Conservation (phyloP, 768 basidiomycete genomes). For the Lactarius tabidus region DNA sequence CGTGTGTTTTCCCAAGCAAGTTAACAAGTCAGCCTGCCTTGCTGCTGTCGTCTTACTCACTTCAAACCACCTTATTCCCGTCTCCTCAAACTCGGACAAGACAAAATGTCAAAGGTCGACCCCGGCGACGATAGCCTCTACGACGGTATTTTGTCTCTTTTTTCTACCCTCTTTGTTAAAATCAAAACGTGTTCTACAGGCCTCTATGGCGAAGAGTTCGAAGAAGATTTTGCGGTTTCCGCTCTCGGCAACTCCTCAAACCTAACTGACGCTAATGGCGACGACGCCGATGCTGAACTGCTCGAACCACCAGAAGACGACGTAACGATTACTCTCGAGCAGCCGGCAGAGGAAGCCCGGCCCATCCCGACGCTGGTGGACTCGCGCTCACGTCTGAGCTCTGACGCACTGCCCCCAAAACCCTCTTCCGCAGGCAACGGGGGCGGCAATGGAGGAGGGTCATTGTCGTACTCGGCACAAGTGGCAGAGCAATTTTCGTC, state of each 20-base stretch:
- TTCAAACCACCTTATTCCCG: conserved; percentile 1
- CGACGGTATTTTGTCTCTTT: conserved; percentile 12
- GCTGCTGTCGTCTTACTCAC: neutral
- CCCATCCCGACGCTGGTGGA: conserved; percentile 12
- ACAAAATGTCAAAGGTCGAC: conserved; percentile 25
- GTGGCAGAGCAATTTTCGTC: conserved; percentile 63
- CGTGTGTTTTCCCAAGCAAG: neutral
- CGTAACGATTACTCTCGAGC: neutral
- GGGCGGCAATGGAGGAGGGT: conserved; percentile 27
- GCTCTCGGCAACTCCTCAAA: conserved; percentile 8
- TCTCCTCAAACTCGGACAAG: neutral
- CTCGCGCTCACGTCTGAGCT: neutral
- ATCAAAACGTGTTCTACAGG: conserved; percentile 4
- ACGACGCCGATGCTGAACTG: neutral
- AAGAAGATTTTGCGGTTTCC: conserved; percentile 24
- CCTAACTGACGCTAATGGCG: conserved; percentile 5
- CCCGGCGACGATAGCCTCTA: conserved; percentile 25
- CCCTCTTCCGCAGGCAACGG: neutral
- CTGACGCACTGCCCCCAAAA: conserved; percentile 16
- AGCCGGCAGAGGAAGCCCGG: neutral
- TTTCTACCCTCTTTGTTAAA: neutral
- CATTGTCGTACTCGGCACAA: conserved; percentile 58
- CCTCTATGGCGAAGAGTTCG: conserved; percentile 28
- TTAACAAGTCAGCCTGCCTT: neutral
- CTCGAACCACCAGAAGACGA: conserved; percentile 17